Percentiles rank a stretch among this genome's conserved stretches.
Conservation (phyloP, 2,329 filamentous ascomycete genomes). For the Fusarium tricinctum region DNA sequence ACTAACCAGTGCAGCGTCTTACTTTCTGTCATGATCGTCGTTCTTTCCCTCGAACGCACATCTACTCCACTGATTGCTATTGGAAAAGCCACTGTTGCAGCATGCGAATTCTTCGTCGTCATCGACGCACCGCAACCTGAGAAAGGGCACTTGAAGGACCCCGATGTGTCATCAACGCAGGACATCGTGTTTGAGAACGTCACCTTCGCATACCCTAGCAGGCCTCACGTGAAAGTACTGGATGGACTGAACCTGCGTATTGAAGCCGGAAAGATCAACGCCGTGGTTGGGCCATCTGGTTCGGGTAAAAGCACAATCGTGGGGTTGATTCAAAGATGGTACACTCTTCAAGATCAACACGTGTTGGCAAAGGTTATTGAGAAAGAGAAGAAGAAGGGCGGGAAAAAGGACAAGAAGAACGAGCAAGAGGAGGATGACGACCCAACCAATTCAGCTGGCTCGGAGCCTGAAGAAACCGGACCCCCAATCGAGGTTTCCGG, state of each 20-base stretch:
- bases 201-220: conserved; percentile 79
- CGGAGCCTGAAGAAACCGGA: conserved; percentile 56
- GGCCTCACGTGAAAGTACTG: conserved; percentile 74
- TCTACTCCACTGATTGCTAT: conserved; percentile 71
- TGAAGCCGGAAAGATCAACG: conserved; percentile 75
- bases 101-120: conserved; percentile 70
- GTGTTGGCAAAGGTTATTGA: conserved; percentile 65
- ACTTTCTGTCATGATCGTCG: conserved; percentile 71
- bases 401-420: conserved; percentile 58
- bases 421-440: conserved; percentile 51
- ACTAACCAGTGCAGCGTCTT: conserved; percentile 57
- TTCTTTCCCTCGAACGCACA: conserved; percentile 69
- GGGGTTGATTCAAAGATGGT: conserved; percentile 79
- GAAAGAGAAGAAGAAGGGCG: conserved; percentile 62
- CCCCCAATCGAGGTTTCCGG: conserved; percentile 62
- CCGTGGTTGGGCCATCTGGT: conserved; percentile 80
- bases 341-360: conserved; percentile 69
- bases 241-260: conserved; percentile 71
- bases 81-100: conserved; percentile 69
- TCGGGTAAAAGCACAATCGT: conserved; percentile 82
- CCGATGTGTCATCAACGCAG: conserved; percentile 56
- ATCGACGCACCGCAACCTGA: conserved; percentile 62
- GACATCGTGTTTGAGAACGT: conserved; percentile 70
- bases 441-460: conserved; percentile 48
- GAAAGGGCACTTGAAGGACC: conserved; percentile 54